Percentiles rank a stretch among this genome's conserved stretches.
Evolutionary conservation across 768 basidiomycete genomes (phyloP).

Genomic region (Collybia mongolica): DNA sequence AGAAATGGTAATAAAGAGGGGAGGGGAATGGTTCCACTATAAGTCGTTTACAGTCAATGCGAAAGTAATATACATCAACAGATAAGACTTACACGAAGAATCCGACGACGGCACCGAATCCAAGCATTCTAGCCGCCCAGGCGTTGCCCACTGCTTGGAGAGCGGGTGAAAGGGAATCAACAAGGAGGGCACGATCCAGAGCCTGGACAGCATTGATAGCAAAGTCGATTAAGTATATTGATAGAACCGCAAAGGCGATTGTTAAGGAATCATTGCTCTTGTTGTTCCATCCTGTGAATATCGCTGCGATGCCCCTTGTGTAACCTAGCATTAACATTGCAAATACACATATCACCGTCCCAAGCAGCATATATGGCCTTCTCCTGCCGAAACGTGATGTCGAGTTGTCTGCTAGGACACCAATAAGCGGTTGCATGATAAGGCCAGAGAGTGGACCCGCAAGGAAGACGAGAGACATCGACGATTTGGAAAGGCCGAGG

Average conservation of each 20-base stretch:
- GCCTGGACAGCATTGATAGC: slow-evolving; percentile 74
- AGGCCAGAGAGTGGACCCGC: slow-evolving; percentile 91
- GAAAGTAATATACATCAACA: neutral
- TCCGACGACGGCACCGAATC: slow-evolving; percentile 80
- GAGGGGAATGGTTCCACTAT: slow-evolving; percentile 80
- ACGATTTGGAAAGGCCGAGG: slow-evolving; percentile 81
- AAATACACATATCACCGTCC: slow-evolving; percentile 60
- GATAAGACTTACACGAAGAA: slow-evolving; percentile 74
- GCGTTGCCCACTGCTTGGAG: slow-evolving; percentile 87
- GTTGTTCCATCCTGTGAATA: slow-evolving; percentile 34
- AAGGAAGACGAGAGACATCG: slow-evolving; percentile 88
- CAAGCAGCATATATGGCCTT: slow-evolving; percentile 81
- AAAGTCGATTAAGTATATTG: slow-evolving; percentile 56
- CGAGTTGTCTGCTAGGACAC: slow-evolving; percentile 84
- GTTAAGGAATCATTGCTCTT: slow-evolving; percentile 63
- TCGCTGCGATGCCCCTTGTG: slow-evolving; percentile 63
- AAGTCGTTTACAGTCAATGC: neutral
- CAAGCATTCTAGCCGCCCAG: slow-evolving; percentile 94
- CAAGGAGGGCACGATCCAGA: slow-evolving; percentile 85
- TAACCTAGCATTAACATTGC: slow-evolving; percentile 86
- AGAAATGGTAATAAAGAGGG: slow-evolving; percentile 68
- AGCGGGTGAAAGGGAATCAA: slow-evolving; percentile 75
- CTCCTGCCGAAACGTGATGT: slow-evolving; percentile 83
- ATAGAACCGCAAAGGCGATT: slow-evolving; percentile 69
- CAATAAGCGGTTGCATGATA: slow-evolving; percentile 88